phyloP scores from a whole-genome alignment of 2,329 filamentous ascomycete genomes.

The Cercospora beticola region DNA sequence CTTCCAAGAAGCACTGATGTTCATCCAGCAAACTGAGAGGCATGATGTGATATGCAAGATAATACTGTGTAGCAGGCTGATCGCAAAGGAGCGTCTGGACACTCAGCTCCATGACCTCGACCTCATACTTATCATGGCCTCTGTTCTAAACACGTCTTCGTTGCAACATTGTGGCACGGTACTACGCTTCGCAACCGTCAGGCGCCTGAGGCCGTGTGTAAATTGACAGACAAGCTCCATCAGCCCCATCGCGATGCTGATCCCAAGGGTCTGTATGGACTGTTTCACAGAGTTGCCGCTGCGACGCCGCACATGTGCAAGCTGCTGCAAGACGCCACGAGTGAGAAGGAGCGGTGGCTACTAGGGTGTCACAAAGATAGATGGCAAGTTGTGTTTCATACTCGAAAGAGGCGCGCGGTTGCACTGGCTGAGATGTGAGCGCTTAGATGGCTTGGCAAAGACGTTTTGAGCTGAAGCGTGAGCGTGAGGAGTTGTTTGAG shows the following conservation, averaged over 20 bases:
- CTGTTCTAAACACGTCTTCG: neutral
- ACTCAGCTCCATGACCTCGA: neutral
- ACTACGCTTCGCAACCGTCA: neutral
- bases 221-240: conserved; percentile 2
- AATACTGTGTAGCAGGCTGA: neutral
- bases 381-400: conserved; percentile 8
- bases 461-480: neutral
- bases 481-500: neutral
- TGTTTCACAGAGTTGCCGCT: conserved; percentile 7
- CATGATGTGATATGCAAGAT: conserved; percentile 6
- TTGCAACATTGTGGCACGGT: conserved; percentile 4
- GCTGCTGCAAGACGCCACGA: conserved; percentile 8
- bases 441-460: conserved; percentile 10
- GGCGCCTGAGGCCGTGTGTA: conserved; percentile 7
- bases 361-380: conserved; percentile 9
- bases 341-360: neutral
- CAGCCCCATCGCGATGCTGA: conserved; percentile 1
- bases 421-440: conserved; percentile 10
- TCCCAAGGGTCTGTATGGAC: conserved; percentile 8
- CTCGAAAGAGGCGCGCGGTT: conserved; percentile 9
- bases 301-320: conserved; percentile 7
- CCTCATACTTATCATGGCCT: conserved; percentile 7
- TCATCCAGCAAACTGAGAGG: conserved; percentile 15
- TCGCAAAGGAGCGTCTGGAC: neutral
- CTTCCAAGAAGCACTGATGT: conserved; percentile 20